Conservation (phyloP, 2,329 filamentous ascomycete genomes). For the Aspergillus amoenus region DNA sequence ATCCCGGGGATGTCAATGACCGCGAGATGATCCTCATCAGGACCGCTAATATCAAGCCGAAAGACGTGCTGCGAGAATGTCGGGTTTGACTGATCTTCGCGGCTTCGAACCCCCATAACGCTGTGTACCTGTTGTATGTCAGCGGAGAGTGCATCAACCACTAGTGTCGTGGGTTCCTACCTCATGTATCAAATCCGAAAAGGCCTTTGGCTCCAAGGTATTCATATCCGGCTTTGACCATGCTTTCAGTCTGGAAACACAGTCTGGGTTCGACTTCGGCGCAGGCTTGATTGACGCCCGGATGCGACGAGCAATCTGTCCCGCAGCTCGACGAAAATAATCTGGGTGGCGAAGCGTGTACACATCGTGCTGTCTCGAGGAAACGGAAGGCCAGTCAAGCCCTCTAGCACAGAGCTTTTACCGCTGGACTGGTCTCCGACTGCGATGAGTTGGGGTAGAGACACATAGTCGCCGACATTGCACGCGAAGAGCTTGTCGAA, state of each 20-base stretch:
- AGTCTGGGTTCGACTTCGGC: slow-evolving; percentile 19
- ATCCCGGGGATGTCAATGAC: slow-evolving; percentile 50
- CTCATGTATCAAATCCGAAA: slow-evolving; percentile 26
- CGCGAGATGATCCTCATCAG: slow-evolving; percentile 39
- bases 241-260: slow-evolving; percentile 18
- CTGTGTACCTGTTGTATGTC: slow-evolving; percentile 19
- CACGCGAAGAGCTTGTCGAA: slow-evolving; percentile 38
- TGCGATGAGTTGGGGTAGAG: slow-evolving; percentile 37
- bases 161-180: slow-evolving; percentile 15
- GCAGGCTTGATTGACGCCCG: slow-evolving; percentile 40
- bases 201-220: slow-evolving; percentile 18
- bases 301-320: slow-evolving; percentile 17
- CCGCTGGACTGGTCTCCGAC: slow-evolving; percentile 44
- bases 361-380: slow-evolving; percentile 39
- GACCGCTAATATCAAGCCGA: slow-evolving; percentile 44
- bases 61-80: slow-evolving; percentile 46
- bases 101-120: slow-evolving; percentile 24
- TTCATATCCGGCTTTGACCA: slow-evolving; percentile 20
- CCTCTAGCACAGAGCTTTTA: slow-evolving; percentile 34
- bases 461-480: slow-evolving; percentile 33
- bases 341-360: slow-evolving; percentile 49
- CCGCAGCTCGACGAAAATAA: slow-evolving; percentile 39
- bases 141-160: background rate
- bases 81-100: slow-evolving; percentile 19
- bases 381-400: slow-evolving; percentile 31